phyloP scores from a whole-genome alignment of 257 asterid species.

The Agastache rugosa region DNA sequence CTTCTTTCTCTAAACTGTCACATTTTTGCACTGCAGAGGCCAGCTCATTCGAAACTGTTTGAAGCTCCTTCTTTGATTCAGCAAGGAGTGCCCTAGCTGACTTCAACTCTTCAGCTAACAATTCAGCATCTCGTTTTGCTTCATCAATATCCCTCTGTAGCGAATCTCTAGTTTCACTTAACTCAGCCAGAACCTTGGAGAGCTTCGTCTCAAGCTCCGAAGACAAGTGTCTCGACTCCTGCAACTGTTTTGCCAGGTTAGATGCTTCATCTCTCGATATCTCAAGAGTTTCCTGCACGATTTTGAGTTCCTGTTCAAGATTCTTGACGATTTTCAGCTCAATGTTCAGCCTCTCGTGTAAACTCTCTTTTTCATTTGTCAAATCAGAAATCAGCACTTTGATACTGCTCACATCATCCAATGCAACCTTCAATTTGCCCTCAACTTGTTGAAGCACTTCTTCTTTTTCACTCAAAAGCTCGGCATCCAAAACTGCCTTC shows the following conservation, averaged over 20 bases:
- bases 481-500: slow-evolving; percentile 67
- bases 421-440: slow-evolving; percentile 59
- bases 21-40: slow-evolving; percentile 45
- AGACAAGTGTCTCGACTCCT: slow-evolving; percentile 56
- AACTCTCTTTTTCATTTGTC: slow-evolving; percentile 54
- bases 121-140: slow-evolving; percentile 47
- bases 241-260: slow-evolving; percentile 54
- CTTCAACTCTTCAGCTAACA: slow-evolving; percentile 54
- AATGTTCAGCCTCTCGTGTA: slow-evolving; percentile 49
- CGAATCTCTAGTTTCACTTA: slow-evolving; percentile 52
- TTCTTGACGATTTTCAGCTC: slow-evolving; percentile 57
- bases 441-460: slow-evolving; percentile 49
- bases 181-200: slow-evolving; percentile 52
- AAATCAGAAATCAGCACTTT: slow-evolving; percentile 54
- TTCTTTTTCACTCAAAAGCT: slow-evolving; percentile 60
- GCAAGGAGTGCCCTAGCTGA: slow-evolving; percentile 53
- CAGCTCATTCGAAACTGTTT: slow-evolving; percentile 49
- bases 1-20: slow-evolving; percentile 58
- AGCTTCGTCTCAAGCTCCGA: slow-evolving; percentile 63
- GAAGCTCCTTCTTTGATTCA: slow-evolving; percentile 53
- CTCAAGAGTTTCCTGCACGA: slow-evolving; percentile 48
- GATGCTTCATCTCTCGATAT: slow-evolving; percentile 60
- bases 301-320: slow-evolving; percentile 58
- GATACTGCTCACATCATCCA: slow-evolving; percentile 46
- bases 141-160: slow-evolving; percentile 55